Base-by-base conservation (phyloP, 2,329 filamentous ascomycete genomes). In the Penicillium psychrosexuale region DNA sequence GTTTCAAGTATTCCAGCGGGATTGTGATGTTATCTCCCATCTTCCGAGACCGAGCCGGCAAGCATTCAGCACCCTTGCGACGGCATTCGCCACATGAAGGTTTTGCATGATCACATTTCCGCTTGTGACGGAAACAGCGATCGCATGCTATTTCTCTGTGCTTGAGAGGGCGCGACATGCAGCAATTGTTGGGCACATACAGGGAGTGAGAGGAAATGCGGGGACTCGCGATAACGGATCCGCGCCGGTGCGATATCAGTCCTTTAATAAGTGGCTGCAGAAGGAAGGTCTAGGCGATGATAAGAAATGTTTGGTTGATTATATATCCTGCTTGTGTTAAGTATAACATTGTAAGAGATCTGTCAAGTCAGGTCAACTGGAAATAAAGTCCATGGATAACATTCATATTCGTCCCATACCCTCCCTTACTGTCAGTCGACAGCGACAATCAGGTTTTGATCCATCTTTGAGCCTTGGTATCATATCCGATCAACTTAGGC, bases 401-500 rank as follows among this genome's bases (percentile, higher is more conserved):
- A 33, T 27, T 27, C 42, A 5, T 42, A 19, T 4, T 31, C n/a
- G 12, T 39, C 12, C 17, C 33, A n/a, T 31, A 19, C 13, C 2
- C 37, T 31, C 40, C 5, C 30, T 8, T 9, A 11, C 22, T 24
- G 5, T 36, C 15, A 36, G 15, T 15, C 31, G n/a, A 3, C 30
- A 15, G 19, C 31, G 5, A 37, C 15, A 11, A 28, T 55, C 33
- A 51, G 11, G 3, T 13, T 37, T 45, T 55, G 47, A 78, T 71
- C 86, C 86, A 89, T 66, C 76, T 75, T 66, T 86, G 82, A 50
- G 73, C 69, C 12, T 75, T 69, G 55, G 78, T 77, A 68, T 87
- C 84, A 67, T 82, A 88, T 5, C 85, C 86, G 60, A 89, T 85
- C n/a, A 82, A 66, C 46, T 79, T 73, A 5, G 83, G 70, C 52